These are phyloP conservation scores for Stachybotrys echinatus DNA, from an alignment of 2,329 filamentous ascomycete genomes.

Conservation along the genomic window DNA sequence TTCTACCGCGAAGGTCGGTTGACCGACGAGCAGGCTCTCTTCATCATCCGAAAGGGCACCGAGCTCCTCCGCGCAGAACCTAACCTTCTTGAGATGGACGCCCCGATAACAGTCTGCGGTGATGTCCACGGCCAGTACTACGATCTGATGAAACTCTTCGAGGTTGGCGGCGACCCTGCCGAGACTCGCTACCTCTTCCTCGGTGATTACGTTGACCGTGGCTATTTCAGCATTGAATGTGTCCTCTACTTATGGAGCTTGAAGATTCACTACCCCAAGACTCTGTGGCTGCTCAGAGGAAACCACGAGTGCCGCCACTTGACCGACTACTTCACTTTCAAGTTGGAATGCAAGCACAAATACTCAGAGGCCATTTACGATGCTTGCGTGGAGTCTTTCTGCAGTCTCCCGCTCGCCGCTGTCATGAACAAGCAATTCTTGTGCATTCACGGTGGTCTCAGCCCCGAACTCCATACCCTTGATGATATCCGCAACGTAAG, in stretches of 20 bases:
- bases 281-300: constrained; percentile 91
- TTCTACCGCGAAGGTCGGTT: constrained; percentile 96
- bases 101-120: constrained; percentile 96
- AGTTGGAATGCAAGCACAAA: constrained; percentile 99
- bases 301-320: constrained; percentile 99
- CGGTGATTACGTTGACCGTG: constrained; percentile 95
- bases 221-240: constrained; percentile 99
- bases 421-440: constrained; percentile 99
- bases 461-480: constrained; percentile 90
- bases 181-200: constrained; percentile 97
- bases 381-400: constrained; percentile 98
- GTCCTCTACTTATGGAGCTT: constrained; percentile 96
- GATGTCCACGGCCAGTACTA: constrained; percentile 99
- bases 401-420: constrained; percentile 83
- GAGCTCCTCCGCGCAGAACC: constrained; percentile 86
- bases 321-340: constrained; percentile 99
- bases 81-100: constrained; percentile 98
- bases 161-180: constrained; percentile 92
- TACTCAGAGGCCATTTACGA: constrained; percentile 96
- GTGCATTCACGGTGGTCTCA: constrained; percentile 95
- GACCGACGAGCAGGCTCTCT: constrained; percentile 95
- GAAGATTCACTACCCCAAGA: constrained; percentile 99
- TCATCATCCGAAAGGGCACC: constrained; percentile 84
- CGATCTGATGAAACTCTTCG: constrained; percentile 98
- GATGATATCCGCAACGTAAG: constrained; percentile 86